Base-by-base conservation (phyloP, 2,329 filamentous ascomycete species). In the Metarhizium anisopliae region DNA sequence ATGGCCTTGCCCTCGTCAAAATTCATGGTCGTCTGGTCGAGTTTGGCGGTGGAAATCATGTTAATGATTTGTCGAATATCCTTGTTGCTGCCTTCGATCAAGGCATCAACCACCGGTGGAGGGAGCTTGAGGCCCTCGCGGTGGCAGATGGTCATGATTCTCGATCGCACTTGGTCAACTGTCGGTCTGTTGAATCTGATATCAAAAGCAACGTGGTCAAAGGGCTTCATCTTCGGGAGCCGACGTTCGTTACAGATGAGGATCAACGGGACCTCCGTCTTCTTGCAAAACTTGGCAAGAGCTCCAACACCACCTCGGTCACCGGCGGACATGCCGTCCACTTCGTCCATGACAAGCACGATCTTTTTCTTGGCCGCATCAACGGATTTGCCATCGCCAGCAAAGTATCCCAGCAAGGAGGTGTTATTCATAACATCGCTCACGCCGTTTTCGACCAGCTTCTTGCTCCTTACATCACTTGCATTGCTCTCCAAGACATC, bases 21-120 rank as follows among this genome's bases (percentile, higher is more conserved):
- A 65, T 87, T 83, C 81, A 97, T 87, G 14, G 81, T 81, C 20
- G 79, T 77, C 66, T 90, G 85, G 63, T 96, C 93, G 5, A 99
- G 79, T 70, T 96, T 97, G 51, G 91, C 88, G 0, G 94, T 95
- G 0, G 91, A 90, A 55, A 99, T 80, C 94, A 99, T 99, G 74
- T 99, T 99, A 73, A 99, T 94, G 59, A 97, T 92, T 71, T 97
- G 94, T 43, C 94, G 86, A 60, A 99, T 99, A 68, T 99, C 94
- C 55, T 94, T 90, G 71, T 93, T 89, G 60, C 89, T 95, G 20
- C 94, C 94, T 72, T 97, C 93, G 57, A 99, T 96, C 50, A 99
- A 79, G 18, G 92, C 90, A 68, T 97, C 93, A 55, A 99, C 82
- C 18, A 96, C 93, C 54, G 84, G 82, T 4, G 84, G 75, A 0